Evolutionary conservation across 768 basidiomycete species (phyloP).

Genomic region (Russula sp.): DNA sequence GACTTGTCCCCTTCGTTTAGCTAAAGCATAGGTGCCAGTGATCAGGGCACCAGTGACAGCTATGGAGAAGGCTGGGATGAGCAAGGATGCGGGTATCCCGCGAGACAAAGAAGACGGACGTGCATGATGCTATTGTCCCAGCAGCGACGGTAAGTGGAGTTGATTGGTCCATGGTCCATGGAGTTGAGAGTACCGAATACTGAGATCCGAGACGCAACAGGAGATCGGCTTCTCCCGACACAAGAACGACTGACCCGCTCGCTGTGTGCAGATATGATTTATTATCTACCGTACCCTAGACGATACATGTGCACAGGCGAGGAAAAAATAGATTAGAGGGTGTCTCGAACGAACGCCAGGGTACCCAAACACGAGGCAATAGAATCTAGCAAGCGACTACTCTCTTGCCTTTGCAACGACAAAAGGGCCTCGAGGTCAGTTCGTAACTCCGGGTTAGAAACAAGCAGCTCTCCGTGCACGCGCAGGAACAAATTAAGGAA

Average conservation of each 20-base stretch:
- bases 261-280: no score
- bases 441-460: constrained; percentile 60
- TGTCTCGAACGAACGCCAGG: constrained; percentile 67
- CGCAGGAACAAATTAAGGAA: constrained; percentile 78
- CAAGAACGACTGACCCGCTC: no score
- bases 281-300: no score
- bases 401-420: constrained; percentile 67
- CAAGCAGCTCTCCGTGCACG: constrained; percentile 75
- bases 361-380: constrained; percentile 69
- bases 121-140: constrained; percentile 65
- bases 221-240: constrained; percentile 9
- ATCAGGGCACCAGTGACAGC: constrained; percentile 48
- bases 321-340: constrained; percentile 32
- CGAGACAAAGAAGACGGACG: constrained; percentile 52
- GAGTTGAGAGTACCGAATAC: neutral
- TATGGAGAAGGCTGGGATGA: constrained; percentile 29
- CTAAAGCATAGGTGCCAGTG: constrained; percentile 39
- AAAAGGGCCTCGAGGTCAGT: constrained; percentile 49
- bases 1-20: constrained; percentile 41
- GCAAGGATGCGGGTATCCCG: constrained; percentile 23
- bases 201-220: neutral
- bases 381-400: constrained; percentile 66
- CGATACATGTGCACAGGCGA: neutral
- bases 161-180: constrained; percentile 25
- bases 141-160: constrained; percentile 40